Percentiles rank a stretch among this genome's conserved stretches.
Evolutionary conservation across 2,329 filamentous ascomycete genomes (phyloP).

Genomic region (Sporothrix curviconia): DNA sequence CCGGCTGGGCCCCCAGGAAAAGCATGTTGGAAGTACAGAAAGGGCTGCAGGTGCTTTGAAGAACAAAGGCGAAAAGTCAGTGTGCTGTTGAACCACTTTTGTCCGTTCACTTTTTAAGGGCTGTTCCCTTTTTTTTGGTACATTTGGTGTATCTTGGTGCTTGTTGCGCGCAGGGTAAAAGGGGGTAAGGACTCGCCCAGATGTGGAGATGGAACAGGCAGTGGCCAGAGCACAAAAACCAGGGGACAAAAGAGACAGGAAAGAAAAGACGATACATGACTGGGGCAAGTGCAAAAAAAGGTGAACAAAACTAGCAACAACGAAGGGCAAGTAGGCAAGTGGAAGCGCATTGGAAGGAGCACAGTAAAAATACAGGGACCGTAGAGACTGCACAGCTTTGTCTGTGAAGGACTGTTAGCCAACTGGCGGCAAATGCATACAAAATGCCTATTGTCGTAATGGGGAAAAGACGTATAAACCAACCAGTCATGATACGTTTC

Average conservation of each 20-base stretch:
- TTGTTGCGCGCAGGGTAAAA: not conserved
- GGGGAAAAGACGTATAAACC: not conserved
- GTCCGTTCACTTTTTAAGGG: constrained; percentile 13
- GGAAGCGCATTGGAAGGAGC: too few relatives aligned
- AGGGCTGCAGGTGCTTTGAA: constrained; percentile 48
- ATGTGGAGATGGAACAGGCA: constrained; percentile 7
- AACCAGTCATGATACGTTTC: constrained; percentile 3
- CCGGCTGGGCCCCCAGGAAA: constrained; percentile 35
- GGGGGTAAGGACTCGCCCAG: constrained; percentile 21
- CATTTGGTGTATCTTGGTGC: not conserved
- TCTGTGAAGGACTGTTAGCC: constrained; percentile 35
- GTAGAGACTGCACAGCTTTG: constrained; percentile 50
- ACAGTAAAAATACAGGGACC: too few relatives aligned
- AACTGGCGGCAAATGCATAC: too few relatives aligned
- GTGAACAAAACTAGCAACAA: too few relatives aligned
- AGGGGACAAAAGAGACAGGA: constrained; percentile 11
- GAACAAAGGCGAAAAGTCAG: constrained; percentile 36
- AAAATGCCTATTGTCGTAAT: too few relatives aligned
- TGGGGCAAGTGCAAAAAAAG: too few relatives aligned
- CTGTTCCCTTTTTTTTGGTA: not conserved
- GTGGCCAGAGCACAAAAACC: constrained; percentile 18
- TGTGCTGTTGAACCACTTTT: constrained; percentile 45
- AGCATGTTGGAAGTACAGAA: constrained; percentile 48
- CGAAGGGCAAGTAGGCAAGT: too few relatives aligned
- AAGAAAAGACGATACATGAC: too few relatives aligned